These are phyloP conservation scores for Anthostomella pinea DNA, from an alignment of 2,329 filamentous ascomycete species.

Conservation along the genomic window DNA sequence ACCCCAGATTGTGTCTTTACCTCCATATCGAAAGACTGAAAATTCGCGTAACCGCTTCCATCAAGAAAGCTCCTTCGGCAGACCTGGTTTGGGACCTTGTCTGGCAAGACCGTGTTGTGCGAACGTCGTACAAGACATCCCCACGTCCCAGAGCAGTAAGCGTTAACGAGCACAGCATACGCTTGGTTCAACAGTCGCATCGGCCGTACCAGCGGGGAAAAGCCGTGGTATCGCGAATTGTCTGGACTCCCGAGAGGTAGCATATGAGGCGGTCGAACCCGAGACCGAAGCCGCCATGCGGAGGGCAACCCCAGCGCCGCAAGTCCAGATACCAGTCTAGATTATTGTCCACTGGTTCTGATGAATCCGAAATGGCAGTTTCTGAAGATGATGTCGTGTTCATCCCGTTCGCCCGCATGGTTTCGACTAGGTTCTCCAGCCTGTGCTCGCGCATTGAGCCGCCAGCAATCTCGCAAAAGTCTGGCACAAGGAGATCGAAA, in stretches of 20 bases:
- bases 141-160: slow-evolving; percentile 38
- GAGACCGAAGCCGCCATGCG: slow-evolving; percentile 86
- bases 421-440: slow-evolving; percentile 60
- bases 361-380: slow-evolving; percentile 23
- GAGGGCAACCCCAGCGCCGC: slow-evolving; percentile 84
- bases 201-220: slow-evolving; percentile 75
- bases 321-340: slow-evolving; percentile 88
- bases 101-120: slow-evolving; percentile 22
- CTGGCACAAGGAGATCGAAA: slow-evolving; percentile 85
- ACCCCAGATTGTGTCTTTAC: slow-evolving; percentile 17
- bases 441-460: slow-evolving; percentile 88
- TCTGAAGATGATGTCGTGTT: slow-evolving; percentile 33
- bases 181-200: slow-evolving; percentile 51
- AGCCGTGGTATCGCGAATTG: slow-evolving; percentile 79
- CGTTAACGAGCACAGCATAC: slow-evolving; percentile 37
- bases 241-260: slow-evolving; percentile 78
- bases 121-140: slow-evolving; percentile 29
- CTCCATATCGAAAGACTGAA: slow-evolving; percentile 15
- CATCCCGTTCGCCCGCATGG: slow-evolving; percentile 69
- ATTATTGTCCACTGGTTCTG: slow-evolving; percentile 29
- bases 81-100: slow-evolving; percentile 20
- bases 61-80: slow-evolving; percentile 20
- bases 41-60: slow-evolving; percentile 18
- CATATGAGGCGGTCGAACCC: slow-evolving; percentile 85
- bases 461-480: slow-evolving; percentile 81